Conservation (phyloP, 441 rosid species). For the Macaranga tanarius region DNA sequence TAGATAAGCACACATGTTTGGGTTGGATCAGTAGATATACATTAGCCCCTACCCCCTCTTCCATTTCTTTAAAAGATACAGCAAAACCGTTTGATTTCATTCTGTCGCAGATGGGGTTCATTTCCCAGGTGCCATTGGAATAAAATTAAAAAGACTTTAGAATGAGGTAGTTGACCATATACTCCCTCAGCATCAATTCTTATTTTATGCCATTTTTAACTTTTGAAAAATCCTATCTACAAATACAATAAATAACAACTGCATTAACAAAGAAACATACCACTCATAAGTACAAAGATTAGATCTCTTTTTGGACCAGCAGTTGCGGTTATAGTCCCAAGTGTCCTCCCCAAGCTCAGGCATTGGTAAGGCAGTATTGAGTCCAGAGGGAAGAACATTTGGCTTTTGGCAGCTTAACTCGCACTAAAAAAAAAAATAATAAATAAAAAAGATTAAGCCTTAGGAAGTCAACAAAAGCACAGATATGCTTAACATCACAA, state of each 20-base stretch:
- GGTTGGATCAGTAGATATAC: no score
- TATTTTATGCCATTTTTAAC: background rate
- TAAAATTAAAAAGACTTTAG: background rate
- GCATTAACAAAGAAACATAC: constrained; percentile 31
- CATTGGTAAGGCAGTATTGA: constrained; percentile 17
- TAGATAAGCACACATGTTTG: background rate
- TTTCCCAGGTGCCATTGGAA: background rate
- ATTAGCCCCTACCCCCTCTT: background rate
- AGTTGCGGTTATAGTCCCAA: constrained; percentile 51
- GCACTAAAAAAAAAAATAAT: constrained; percentile 35
- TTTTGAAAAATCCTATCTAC: background rate
- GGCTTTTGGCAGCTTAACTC: constrained; percentile 27
- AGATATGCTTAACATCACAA: constrained; percentile 9
- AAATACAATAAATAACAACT: constrained; percentile 1
- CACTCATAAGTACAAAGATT: constrained; percentile 61
- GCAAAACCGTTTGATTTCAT: background rate
- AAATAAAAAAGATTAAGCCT: constrained; percentile 4
- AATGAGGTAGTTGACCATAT: background rate
- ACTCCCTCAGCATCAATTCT: constrained; percentile 8
- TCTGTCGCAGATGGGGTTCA: background rate
- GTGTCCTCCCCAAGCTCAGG: constrained; percentile 42
- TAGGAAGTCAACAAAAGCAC: constrained; percentile 3
- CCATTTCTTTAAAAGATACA: background rate
- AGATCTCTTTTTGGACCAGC: constrained; percentile 54
- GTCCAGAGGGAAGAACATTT: constrained; percentile 26